Evolutionary conservation across 179 eudicot species (phyloP).

Genomic region (Drosera spatulata): DNA sequence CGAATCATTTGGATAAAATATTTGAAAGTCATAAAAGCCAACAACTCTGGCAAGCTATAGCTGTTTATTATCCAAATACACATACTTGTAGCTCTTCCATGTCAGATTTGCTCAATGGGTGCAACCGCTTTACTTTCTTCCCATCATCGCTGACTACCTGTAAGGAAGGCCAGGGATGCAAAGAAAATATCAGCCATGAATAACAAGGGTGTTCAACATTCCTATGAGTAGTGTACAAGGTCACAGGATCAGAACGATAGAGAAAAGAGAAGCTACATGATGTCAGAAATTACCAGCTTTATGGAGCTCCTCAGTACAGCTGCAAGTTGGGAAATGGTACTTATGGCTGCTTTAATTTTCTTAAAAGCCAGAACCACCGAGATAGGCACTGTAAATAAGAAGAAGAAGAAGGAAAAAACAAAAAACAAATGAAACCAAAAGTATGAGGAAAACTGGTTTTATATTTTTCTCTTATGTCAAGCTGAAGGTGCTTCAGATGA

Average conservation of each 20-base stretch:
- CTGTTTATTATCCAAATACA: neutral
- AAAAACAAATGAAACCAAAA: too few relatives aligned
- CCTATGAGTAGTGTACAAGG: too few relatives aligned
- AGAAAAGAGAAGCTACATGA: too few relatives aligned
- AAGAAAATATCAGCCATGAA: constrained; percentile 3
- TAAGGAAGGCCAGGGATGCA: constrained; percentile 4
- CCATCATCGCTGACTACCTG: constrained; percentile 98
- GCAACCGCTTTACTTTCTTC: constrained; percentile 72
- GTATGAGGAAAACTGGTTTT: too few relatives aligned
- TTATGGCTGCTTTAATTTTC: constrained; percentile 77
- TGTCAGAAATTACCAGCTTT: constrained; percentile 54
- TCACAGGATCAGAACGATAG: too few relatives aligned
- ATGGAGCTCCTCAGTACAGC: constrained; percentile 58
- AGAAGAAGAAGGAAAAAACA: neutral
- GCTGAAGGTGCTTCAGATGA: too few relatives aligned
- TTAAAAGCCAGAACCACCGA: constrained; percentile 88
- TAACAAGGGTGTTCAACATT: too few relatives aligned
- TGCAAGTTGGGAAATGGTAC: constrained; percentile 74
- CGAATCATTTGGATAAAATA: constrained; percentile 6
- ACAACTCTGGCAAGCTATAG: neutral
- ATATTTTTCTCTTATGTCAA: too few relatives aligned
- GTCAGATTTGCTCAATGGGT: constrained; percentile 48
- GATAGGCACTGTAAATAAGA: constrained; percentile 59
- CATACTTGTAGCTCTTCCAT: constrained; percentile 95
- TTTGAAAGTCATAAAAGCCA: neutral